Evolutionary conservation across 164 flowering plant genomes (phyloP), one percentile per base, ranked within the genome.

Genomic region (Paratinospora sagittata): DNA sequence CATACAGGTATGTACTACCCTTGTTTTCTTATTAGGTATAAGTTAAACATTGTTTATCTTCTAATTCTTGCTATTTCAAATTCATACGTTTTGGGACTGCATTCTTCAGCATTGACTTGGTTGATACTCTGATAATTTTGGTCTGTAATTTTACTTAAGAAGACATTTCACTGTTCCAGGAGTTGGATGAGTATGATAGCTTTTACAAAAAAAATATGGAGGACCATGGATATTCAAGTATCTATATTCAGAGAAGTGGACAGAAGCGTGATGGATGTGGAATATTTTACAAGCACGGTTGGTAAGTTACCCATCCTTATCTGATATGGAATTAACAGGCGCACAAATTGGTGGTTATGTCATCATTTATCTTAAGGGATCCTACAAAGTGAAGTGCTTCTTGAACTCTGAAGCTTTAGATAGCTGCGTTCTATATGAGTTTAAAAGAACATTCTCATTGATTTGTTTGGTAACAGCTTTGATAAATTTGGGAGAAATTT

Each of bases 191-290:
- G 79, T 91, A 85, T 81, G 91, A 88, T 76, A 45, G 57, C 63
- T 93, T 89, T 76, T 93, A 91, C 78, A 90, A 85, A 82, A 75
- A 47, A 62, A 90, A 83, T 67, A 69, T 91, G 79, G 90, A 90
- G 78, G 76, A 55, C 26, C 63, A 63, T 55, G 97, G 94, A 24
- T 93, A 93, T 80, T 84, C 89, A 62, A 84, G 94, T 70, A 75
- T 86, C 10, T 91, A 91, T 79, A 77, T 87, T 74, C 83, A 90
- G 75, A 88, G 98, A 81, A 86, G 81, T 77, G 94, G 91, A 67
- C 78, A 85, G 70, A 93, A 93, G 82, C 92, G 89, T 69, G 98
- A 91, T 81, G 98, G 98, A 0, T 93, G 98, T 80, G 98, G 92
- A 26, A 84, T 91, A 60, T 91, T 91, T 77, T 91, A 83, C 72